These are phyloP conservation scores for Alternaria sp. DNA, from an alignment of 2,329 filamentous ascomycete species.

Conservation along the genomic window DNA sequence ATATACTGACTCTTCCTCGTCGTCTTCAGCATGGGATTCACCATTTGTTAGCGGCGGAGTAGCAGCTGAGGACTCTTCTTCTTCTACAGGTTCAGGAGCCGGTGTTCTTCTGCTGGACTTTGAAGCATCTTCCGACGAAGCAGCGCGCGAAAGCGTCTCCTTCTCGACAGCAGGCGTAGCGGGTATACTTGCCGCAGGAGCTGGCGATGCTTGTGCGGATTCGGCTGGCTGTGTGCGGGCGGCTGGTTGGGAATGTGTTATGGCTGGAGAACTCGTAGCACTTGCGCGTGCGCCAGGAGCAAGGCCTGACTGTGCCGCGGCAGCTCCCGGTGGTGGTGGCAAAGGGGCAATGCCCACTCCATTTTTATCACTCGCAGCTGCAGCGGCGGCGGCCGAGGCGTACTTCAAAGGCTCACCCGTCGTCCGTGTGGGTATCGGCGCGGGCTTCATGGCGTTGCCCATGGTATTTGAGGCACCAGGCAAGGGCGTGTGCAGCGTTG, in stretches of 20 bases:
- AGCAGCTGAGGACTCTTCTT: slow-evolving; percentile 48
- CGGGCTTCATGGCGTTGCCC: slow-evolving; percentile 85
- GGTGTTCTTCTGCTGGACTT: slow-evolving; percentile 39
- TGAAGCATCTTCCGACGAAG: slow-evolving; percentile 42
- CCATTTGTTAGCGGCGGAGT: slow-evolving; percentile 61
- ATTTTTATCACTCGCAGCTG: slow-evolving; percentile 88
- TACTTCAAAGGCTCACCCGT: slow-evolving; percentile 95
- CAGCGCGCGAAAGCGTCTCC: slow-evolving; percentile 41
- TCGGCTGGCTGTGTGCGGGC: slow-evolving; percentile 54
- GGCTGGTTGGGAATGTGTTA: slow-evolving; percentile 51
- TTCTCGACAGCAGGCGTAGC: slow-evolving; percentile 60
- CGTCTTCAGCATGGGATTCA: slow-evolving; percentile 61
- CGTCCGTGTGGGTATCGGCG: slow-evolving; percentile 81
- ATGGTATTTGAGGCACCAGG: slow-evolving; percentile 68
- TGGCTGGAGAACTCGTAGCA: slow-evolving; percentile 65
- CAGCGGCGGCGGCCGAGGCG: slow-evolving; percentile 92
- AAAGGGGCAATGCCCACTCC: slow-evolving; percentile 90
- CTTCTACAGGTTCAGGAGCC: slow-evolving; percentile 44
- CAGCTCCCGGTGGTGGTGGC: slow-evolving; percentile 81
- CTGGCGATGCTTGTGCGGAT: slow-evolving; percentile 56
- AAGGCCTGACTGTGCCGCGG: slow-evolving; percentile 52
- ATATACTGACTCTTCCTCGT: slow-evolving; percentile 83
- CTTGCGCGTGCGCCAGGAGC: slow-evolving; percentile 64
- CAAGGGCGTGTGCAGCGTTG: slow-evolving; percentile 82
- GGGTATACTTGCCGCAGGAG: slow-evolving; percentile 55